Base-by-base conservation (phyloP, 345 rosid species). In the Ailanthus altissimus region DNA sequence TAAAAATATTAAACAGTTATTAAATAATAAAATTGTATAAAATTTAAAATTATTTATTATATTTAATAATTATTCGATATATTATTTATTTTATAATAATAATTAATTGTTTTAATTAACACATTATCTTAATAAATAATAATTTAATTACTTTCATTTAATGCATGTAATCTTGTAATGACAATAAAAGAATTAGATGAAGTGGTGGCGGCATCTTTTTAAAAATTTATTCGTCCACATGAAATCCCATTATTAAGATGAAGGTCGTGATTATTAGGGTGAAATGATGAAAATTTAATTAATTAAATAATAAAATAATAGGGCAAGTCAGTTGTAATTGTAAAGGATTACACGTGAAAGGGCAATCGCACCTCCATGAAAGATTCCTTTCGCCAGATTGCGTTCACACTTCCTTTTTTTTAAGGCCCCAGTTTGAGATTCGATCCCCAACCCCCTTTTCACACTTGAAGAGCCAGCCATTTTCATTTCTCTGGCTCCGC, bases 401-500 rank as follows among this genome's bases (percentile, higher is more conserved):
- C n/a, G 87, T 86, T 84, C 89, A 86, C 89, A 86, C 83, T 15
- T 61, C 12, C 28, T 18, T 73, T 74, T 73, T 74, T 32, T 32
- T 28, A 1, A 14, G 5, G 6, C 26, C 51, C 36, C 1, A 70
- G n/a, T n/a, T n/a, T n/a, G n/a, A n/a, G 87, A 85, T 82, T 56
- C 87, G 78, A 12, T 26, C 12, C 6, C 10, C 0, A 38, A 2
- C 43, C 65, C 80, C 11, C n/a, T n/a, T 79, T 85, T 85, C 85
- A 83, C 86, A 85, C 82, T 60, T 75, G 20, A n/a, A 7, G 15
- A 49, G 47, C 21, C 21, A 5, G 2, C 38, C 38, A 1, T 32
- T 67, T 21, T n/a, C 14, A 38, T 36, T 2, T 11, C 7, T n/a
- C n/a, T n/a, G n/a, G n/a, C n/a, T n/a, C n/a, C n/a, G n/a, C n/a